A percentile compares a stretch with the other conserved stretches of the same genome.
phyloP scores from a whole-genome alignment of 2,329 filamentous ascomycete species.

The Penicillium sp. region DNA sequence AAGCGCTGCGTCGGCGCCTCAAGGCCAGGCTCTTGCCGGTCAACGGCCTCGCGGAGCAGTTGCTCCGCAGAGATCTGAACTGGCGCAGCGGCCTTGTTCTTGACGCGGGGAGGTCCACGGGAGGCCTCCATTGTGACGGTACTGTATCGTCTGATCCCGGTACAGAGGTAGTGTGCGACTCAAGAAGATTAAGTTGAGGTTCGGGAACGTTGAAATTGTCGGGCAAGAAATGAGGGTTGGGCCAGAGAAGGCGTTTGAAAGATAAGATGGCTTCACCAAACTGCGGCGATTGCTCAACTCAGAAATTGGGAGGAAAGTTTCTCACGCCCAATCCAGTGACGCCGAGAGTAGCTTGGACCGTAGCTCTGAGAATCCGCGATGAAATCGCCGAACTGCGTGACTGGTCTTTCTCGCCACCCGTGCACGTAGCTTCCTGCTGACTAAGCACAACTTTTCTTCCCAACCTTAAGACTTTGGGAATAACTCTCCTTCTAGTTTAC shows the following conservation, averaged over 20 bases:
- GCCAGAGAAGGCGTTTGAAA: background rate
- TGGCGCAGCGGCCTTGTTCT: constrained; percentile 92
- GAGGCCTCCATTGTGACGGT: constrained; percentile 67
- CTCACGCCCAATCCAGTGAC: constrained; percentile 2
- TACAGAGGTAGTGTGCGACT: background rate
- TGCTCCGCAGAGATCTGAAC: constrained; percentile 93
- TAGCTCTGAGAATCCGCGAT: constrained; percentile 4
- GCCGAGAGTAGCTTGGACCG: constrained; percentile 1
- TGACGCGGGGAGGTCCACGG: constrained; percentile 87
- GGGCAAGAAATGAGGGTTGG: background rate
- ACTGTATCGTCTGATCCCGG: background rate
- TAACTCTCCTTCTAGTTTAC: background rate
- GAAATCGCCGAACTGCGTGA: constrained; percentile 16
- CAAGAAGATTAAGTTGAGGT: background rate
- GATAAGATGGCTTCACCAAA: background rate
- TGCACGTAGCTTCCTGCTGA: constrained; percentile 15
- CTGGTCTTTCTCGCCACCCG: constrained; percentile 18
- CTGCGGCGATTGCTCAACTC: background rate
- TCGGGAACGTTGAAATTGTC: constrained; percentile 1
- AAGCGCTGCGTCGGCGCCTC: constrained; percentile 91
- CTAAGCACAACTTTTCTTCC: constrained; percentile 12
- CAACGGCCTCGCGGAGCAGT: constrained; percentile 90
- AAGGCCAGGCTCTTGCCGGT: constrained; percentile 79
- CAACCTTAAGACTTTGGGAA: constrained; percentile 1
- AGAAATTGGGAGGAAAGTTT: background rate